Base-by-base conservation (phyloP, 2,329 filamentous ascomycete genomes). In the Exophiala spinifera region DNA sequence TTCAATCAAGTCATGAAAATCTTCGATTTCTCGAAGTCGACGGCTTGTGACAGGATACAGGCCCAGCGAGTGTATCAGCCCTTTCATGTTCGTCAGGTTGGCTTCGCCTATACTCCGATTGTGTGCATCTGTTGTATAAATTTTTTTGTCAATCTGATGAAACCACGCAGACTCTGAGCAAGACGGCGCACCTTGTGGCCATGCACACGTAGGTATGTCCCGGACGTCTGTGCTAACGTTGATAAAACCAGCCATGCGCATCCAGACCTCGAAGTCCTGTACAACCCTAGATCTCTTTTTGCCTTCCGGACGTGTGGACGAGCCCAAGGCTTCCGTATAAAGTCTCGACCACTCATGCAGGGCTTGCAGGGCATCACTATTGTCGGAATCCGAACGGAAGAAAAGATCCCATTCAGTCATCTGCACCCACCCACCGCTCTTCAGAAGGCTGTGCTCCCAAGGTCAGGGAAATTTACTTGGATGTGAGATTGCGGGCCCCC, bases 391-490 rank as follows among this genome's bases (percentile, higher is more conserved):
- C 2, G 57, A 60, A 15, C 57, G 53, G 20, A 60, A 60, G 33
- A 20, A 21, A 14, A 60, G 17, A 31, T 60, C 57, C 57, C 57
- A 60, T 36, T 60, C 57, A 4, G 54, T 60, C 17, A 56, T 13
- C 37, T 56, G 50, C 20, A 56, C 49, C 49, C 49, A 56, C 15
- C 57, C 57, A 25, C 43, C 33, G 23, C 25, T 46, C 28, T 46
- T 50, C 25, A 60, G 37, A 17, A 53, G 25, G 28, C 49, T 51
- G 19, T 40, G 6, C 34, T 23, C 40, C 46, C 21, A 17, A 15
- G n/a, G 23, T 23, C 23, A 34, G 44, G 28, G 17, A 15, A 5
- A 33, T 15, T n/a, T 28, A 0, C 33, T 31, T 10, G 28, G 14
- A 21, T 39, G 15, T 19, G 14, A 13, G 2, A 43, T 21, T n/a